Evolutionary conservation across 2,329 filamentous ascomycete species (phyloP), one percentile per base, ranked within the genome.

Genomic region (Orbilia javanica): DNA sequence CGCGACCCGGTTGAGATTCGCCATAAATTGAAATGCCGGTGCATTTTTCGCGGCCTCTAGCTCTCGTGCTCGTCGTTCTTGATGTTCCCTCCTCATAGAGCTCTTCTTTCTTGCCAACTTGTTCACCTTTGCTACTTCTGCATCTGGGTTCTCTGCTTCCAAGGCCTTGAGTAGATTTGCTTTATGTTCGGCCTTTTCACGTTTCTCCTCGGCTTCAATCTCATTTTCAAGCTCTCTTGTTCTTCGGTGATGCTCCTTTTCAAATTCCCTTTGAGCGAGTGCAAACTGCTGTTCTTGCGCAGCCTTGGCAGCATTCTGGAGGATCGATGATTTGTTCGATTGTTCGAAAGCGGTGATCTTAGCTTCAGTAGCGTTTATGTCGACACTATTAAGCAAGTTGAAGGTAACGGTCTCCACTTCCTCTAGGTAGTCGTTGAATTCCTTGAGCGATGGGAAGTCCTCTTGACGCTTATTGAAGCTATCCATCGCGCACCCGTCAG

Each of bases 361-460:
- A 3, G 74, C 83, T 82, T 87, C 86, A 82, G 52, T 88, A 44
- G 86, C 88, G n/a, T 90, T 89, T 0, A 90, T 87, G 75, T 94
- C 90, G 50, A 86, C 87, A 48, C 91, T 90, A 80, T 90, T 88
- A 66, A 97, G 91, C 8, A 99, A 87, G 83, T 97, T 95, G 85
- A 94, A 94, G 1, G 94, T 94, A 79, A 97, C 88, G 80, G 92
- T 90, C 86, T 99, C 96, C 44, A 97, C 93, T 82, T 93, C 90
- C 84, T 98, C 93, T 11, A 99, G 89, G 85, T 98, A 97, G 84
- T 97, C 91, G 85, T 99, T 97, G 86, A 91, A 99, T 83, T 90
- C 92, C 50, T 89, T 86, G 76, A 97, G 87, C 1, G 89, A 90
- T 84, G 96, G 92, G 82, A 99, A 99, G 84, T 99, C 96, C 79